phyloP scores from a whole-genome alignment of 768 basidiomycete species.

The Lanmaoa pseudosensibilis region DNA sequence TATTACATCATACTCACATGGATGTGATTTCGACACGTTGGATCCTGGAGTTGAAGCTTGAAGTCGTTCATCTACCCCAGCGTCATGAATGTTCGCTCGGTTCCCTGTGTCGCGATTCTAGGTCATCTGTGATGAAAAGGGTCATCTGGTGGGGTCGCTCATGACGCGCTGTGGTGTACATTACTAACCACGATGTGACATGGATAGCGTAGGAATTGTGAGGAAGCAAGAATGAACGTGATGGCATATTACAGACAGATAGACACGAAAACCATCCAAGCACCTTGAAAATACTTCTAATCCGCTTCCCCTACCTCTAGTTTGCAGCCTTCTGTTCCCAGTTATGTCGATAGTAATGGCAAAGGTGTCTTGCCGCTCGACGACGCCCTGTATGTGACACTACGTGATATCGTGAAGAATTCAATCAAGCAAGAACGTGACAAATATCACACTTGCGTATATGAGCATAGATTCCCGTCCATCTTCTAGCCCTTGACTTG shows the following conservation, averaged over 20 bases:
- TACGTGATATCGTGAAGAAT: neutral
- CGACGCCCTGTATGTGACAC: neutral
- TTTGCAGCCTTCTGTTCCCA: neutral
- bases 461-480: neutral
- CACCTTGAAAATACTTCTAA: neutral
- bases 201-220: neutral
- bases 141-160: neutral
- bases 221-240: neutral
- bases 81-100: no score
- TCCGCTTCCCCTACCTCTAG: neutral
- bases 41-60: neutral
- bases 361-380: neutral
- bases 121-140: neutral
- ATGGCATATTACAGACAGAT: neutral
- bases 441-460: neutral
- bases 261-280: neutral
- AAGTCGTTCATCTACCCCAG: no score
- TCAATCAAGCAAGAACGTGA: neutral
- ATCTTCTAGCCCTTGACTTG: neutral
- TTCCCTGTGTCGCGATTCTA: neutral
- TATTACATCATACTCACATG: constrained; percentile 13
- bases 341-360: neutral
- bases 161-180: no score
- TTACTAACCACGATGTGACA: neutral
- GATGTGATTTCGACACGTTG: neutral